These are phyloP conservation scores for Starmerella apicola DNA, from an alignment of 805 yeast species.

Conservation along the genomic window DNA sequence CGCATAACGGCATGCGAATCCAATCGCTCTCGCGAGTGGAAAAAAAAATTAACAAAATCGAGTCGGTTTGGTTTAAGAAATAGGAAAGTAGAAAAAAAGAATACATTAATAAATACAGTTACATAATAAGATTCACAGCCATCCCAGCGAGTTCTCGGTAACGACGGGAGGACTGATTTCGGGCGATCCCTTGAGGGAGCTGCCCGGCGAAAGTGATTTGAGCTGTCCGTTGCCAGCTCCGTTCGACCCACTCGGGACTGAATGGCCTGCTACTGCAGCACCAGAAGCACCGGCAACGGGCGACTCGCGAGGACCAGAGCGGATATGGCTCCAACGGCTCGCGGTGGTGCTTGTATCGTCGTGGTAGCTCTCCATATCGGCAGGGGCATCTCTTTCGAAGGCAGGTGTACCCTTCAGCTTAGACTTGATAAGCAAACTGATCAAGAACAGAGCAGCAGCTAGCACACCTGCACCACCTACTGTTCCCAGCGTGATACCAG, in stretches of 20 bases:
- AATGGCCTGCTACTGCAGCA: neutral
- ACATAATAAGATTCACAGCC: slow-evolving; percentile 23
- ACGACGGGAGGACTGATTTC: slow-evolving; percentile 30
- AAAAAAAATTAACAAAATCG: no score
- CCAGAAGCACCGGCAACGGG: neutral
- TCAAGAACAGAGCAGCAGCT: slow-evolving; percentile 41
- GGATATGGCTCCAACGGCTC: slow-evolving; percentile 7
- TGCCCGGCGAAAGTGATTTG: neutral
- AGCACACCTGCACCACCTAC: slow-evolving; percentile 62
- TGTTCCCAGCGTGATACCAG: slow-evolving; percentile 76
- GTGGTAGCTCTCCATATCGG: slow-evolving; percentile 20
- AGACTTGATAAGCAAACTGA: slow-evolving; percentile 3
- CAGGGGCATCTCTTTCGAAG: slow-evolving; percentile 17
- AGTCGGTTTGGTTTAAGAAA: no score
- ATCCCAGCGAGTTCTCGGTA: slow-evolving; percentile 32
- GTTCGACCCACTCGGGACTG: neutral
- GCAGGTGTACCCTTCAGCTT: slow-evolving; percentile 38
- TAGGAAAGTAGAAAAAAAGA: no score
- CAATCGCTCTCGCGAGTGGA: no score
- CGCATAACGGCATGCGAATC: no score
- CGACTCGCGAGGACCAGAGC: neutral
- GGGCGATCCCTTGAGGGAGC: slow-evolving; percentile 8
- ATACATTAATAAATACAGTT: slow-evolving; percentile 2
- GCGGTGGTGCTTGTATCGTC: slow-evolving; percentile 13
- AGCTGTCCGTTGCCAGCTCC: neutral